Percentiles rank a stretch among this genome's conserved stretches.
These are phyloP conservation scores for Trypanosoma vivax DNA, from an alignment of 208 protist genomes.

Conservation along the genomic window DNA sequence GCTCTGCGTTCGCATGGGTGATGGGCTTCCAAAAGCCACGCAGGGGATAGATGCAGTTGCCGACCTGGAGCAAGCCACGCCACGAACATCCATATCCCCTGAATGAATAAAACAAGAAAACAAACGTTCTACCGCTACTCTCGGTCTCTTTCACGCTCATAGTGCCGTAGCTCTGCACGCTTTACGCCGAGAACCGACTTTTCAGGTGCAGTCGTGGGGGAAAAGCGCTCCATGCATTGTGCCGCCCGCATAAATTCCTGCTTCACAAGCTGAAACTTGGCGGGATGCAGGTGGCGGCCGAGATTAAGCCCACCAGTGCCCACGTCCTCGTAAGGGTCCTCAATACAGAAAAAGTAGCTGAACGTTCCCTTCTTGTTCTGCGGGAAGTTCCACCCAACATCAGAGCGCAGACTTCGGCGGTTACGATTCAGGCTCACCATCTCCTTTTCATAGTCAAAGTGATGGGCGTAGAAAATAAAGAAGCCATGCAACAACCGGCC, in stretches of 20 bases:
- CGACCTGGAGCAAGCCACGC: too few species aligned
- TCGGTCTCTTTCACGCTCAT: constrained; percentile 14
- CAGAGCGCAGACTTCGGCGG: constrained; percentile 41
- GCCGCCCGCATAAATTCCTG: constrained; percentile 80
- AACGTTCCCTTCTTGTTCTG: constrained; percentile 73
- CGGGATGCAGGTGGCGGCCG: constrained; percentile 75
- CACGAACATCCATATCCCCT: too few species aligned
- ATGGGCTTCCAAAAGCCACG: too few species aligned
- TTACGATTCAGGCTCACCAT: constrained; percentile 74
- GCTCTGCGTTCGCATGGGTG: too few species aligned
- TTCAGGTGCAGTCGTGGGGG: constrained; percentile 62
- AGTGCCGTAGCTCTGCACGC: constrained; percentile 43
- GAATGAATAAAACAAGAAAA: too few species aligned
- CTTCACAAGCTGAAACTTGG: constrained; percentile 87
- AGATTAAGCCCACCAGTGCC: constrained; percentile 79
- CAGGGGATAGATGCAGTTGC: too few species aligned
- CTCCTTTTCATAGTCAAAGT: constrained; percentile 81
- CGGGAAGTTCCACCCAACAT: constrained; percentile 77
- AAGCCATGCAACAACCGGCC: constrained; percentile 78
- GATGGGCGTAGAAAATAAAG: constrained; percentile 77
- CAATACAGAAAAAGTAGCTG: constrained; percentile 77
- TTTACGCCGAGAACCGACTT: constrained; percentile 78
- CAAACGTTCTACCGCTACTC: constrained; percentile 1
- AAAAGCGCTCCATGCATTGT: constrained; percentile 74
- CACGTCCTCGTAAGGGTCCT: constrained; percentile 87